Conservation (phyloP, 106 monocot genomes). For the Apostasia ramifera region DNA sequence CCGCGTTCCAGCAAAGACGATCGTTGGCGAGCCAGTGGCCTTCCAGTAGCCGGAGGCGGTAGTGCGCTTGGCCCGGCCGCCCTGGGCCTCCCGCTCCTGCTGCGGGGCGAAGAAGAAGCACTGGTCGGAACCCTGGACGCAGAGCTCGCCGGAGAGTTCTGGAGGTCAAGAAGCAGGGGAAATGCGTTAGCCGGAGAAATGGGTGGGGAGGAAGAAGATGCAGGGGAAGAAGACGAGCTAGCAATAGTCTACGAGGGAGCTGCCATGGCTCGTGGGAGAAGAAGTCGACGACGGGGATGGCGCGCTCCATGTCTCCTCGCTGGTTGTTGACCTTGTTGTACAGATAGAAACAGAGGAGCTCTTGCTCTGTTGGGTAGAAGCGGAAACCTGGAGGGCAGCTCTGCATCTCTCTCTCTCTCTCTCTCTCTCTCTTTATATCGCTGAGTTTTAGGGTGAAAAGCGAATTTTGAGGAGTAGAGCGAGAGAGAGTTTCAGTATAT, state of each 20-base stretch:
- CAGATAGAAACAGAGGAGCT: conserved; percentile 83
- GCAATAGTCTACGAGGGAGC: conserved; percentile 32
- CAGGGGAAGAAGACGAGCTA: not conserved
- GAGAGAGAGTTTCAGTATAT: too few species aligned
- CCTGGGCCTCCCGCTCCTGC: conserved; percentile 56
- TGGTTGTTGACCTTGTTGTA: conserved; percentile 41
- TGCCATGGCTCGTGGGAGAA: conserved; percentile 54
- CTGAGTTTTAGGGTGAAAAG: too few species aligned
- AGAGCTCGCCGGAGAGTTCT: conserved; percentile 27
- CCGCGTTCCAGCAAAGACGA: conserved; percentile 24
- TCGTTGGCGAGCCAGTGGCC: conserved; percentile 55
- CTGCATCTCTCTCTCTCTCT: not conserved
- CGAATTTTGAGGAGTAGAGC: too few species aligned
- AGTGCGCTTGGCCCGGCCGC: conserved; percentile 58
- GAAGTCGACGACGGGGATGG: conserved; percentile 46
- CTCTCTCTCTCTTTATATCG: not conserved
- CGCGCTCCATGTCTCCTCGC: conserved; percentile 43
- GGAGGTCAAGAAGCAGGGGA: not conserved
- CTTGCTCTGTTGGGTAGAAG: conserved; percentile 81
- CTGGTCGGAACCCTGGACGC: conserved; percentile 34
- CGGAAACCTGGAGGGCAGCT: conserved; percentile 34
- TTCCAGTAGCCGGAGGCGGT: conserved; percentile 84
- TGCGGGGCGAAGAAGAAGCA: conserved; percentile 87
- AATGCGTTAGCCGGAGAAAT: not conserved
- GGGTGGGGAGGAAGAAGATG: too few species aligned